A percentile compares a stretch with the other conserved stretches of the same genome.
phyloP scores from a whole-genome alignment of 2,329 filamentous ascomycete species.

The Scedosporium aurantiacum region DNA sequence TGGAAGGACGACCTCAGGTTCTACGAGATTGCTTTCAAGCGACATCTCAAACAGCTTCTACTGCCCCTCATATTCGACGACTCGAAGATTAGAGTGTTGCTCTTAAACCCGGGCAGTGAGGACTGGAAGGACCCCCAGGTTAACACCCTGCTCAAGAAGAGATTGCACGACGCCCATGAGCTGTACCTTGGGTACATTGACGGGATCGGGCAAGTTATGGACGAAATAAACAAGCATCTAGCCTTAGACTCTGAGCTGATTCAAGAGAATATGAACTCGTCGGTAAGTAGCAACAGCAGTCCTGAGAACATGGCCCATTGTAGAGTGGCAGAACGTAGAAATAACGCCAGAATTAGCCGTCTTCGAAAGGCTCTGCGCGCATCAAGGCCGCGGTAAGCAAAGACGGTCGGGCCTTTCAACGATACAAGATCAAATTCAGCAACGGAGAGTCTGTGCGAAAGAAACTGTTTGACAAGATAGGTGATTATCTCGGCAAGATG shows the following conservation, averaged over 20 bases:
- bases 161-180: conserved; percentile 12
- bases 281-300: neutral
- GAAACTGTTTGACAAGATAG: conserved; percentile 13
- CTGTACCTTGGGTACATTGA: conserved; percentile 11
- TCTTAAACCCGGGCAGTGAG: conserved; percentile 11
- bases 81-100: conserved; percentile 10
- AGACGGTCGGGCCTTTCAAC: conserved; percentile 9
- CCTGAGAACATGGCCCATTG: neutral
- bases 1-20: conserved; percentile 18
- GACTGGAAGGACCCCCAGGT: conserved; percentile 12
- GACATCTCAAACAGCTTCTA: conserved; percentile 13
- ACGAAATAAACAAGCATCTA: conserved; percentile 13
- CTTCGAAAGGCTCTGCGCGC: neutral
- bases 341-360: conserved; percentile 8
- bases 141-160: conserved; percentile 7
- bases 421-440: conserved; percentile 15
- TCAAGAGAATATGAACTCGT: neutral
- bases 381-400: conserved; percentile 6
- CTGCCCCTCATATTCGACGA: conserved; percentile 13
- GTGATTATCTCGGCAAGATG: conserved; percentile 13
- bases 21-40: conserved; percentile 9
- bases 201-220: conserved; percentile 9
- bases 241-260: neutral
- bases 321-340: neutral
- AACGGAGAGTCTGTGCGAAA: conserved; percentile 12